Base-by-base conservation (phyloP, 768 basidiomycete species). In the Suillus subaureus region DNA sequence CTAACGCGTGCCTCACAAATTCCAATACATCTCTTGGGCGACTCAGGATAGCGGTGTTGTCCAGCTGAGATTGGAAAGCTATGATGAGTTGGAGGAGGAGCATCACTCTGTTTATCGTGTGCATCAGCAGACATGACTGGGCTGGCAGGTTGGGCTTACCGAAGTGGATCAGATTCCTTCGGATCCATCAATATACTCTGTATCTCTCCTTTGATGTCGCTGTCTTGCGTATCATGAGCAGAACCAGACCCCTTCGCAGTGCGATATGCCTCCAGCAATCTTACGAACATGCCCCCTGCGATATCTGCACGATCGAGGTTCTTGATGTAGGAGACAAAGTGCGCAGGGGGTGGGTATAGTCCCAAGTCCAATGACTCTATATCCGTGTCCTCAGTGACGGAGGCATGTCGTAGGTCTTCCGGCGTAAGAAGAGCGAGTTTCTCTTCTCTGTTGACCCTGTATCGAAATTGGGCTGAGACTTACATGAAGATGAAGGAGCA, bases 1-100 rank as follows among this genome's bases (percentile, higher is more conserved):
- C 86, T 6, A 97, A 78, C 1, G 91, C 90, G 65, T 93, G 88
- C 63, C 90, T 90, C 31, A 98, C 82, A 72, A 97, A 97, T 3
- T 84, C 81, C n/a, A 99, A 75, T 12, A 96, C 83, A 64, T 96
- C 88, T 12, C 83, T 83, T 0, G 93, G 91, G 65, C 90, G 72
- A 62, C 67, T 75, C 42, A 89, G 78, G 37, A 96, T 85, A 66
- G 83, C 88, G 4, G 84, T 82, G 0, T 86, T 81, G 0, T 88
- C 84, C 5, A 94, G 78, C 61, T 87, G 83, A 1, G 86, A 81
- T 73, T 96, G 92, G 82, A 97, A 90, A 70, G 91, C 87, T 67
- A 95, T 81, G 40, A 94, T 87, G 42, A 97, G 80, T 72, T 96
- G 94, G 28, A 97, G 83, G 68, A 88, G 87, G 6, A 92, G 80